A percentile compares a stretch with the other conserved stretches of the same genome.
phyloP scores from a whole-genome alignment of 805 yeast genomes.

The Wickerhamiella vanderwaltii region DNA sequence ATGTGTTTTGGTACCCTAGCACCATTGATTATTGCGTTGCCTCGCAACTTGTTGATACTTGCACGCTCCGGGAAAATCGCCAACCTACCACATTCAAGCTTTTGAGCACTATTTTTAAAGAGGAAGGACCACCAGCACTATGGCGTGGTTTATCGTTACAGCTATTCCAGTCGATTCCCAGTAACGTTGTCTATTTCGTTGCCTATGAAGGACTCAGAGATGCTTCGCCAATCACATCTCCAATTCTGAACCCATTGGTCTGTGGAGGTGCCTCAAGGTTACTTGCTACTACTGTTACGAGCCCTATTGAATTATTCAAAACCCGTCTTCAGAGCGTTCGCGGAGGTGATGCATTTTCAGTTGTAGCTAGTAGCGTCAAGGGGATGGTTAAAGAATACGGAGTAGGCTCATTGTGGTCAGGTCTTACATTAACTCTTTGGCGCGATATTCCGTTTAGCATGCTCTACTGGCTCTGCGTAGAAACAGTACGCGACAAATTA shows the following conservation, averaged over 20 bases:
- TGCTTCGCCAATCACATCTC: conserved; percentile 40
- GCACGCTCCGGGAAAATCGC: conserved; percentile 28
- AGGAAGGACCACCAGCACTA: conserved; percentile 65
- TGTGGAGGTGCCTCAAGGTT: conserved; percentile 81
- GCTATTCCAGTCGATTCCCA: conserved; percentile 74
- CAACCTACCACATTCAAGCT: conserved; percentile 57
- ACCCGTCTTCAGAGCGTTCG: conserved; percentile 70
- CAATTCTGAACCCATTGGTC: conserved; percentile 51
- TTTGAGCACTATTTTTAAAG: conserved; percentile 45
- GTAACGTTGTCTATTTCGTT: conserved; percentile 86
- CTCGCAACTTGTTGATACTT: conserved; percentile 24
- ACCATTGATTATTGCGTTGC: conserved; percentile 30
- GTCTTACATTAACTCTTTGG: conserved; percentile 81
- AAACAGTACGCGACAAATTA: conserved; percentile 23
- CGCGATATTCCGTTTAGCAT: conserved; percentile 96
- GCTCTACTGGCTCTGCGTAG: conserved; percentile 86
- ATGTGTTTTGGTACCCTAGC: conserved; percentile 30
- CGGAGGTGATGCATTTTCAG: conserved; percentile 41
- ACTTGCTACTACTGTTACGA: conserved; percentile 68
- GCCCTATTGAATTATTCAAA: conserved; percentile 79
- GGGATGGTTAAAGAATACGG: conserved; percentile 47
- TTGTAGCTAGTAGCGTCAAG: conserved; percentile 38
- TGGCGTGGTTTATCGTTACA: conserved; percentile 87
- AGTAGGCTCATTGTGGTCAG: conserved; percentile 56
- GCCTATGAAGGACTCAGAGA: conserved; percentile 85